A percentile compares a stretch with the other conserved stretches of the same genome.
Evolutionary conservation across 148 eudicot genomes (phyloP).

Genomic region (Arctostaphylos glauca): DNA sequence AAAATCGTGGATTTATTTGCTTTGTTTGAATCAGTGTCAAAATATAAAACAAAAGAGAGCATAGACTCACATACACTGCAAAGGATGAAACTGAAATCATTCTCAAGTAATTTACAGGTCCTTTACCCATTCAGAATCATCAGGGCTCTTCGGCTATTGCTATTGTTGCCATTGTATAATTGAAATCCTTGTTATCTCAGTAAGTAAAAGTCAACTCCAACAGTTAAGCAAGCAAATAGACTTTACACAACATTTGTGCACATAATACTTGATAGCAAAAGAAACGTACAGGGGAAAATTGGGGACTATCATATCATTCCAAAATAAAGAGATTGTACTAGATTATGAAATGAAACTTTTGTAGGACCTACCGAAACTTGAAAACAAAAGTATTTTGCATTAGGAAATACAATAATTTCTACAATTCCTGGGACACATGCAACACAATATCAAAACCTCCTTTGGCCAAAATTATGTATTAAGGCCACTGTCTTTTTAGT

Average conservation of each 20-base stretch:
- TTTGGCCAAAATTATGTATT: too few species aligned
- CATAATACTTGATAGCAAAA: not conserved
- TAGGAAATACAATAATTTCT: not conserved
- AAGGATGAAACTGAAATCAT: not conserved
- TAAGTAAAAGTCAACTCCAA: not conserved
- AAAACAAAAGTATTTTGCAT: not conserved
- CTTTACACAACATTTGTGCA: not conserved
- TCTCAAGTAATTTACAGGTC: not conserved
- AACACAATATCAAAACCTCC: not conserved
- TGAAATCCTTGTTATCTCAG: not conserved
- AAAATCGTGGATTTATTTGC: not conserved
- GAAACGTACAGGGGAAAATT: not conserved
- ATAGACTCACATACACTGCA: not conserved
- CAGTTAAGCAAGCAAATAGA: not conserved
- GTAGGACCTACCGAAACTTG: not conserved
- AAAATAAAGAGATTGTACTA: not conserved
- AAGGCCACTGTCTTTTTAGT: too few species aligned
- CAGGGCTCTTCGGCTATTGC: not conserved
- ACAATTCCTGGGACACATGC: not conserved
- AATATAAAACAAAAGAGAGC: not conserved
- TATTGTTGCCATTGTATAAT: not conserved
- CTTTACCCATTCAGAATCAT: not conserved
- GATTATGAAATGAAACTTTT: not conserved
- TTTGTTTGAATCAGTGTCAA: not conserved
- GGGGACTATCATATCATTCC: not conserved